These are phyloP conservation scores for Helichrysum umbraculigerum DNA, from an alignment of 129 eudicot genomes.

Conservation along the genomic window DNA sequence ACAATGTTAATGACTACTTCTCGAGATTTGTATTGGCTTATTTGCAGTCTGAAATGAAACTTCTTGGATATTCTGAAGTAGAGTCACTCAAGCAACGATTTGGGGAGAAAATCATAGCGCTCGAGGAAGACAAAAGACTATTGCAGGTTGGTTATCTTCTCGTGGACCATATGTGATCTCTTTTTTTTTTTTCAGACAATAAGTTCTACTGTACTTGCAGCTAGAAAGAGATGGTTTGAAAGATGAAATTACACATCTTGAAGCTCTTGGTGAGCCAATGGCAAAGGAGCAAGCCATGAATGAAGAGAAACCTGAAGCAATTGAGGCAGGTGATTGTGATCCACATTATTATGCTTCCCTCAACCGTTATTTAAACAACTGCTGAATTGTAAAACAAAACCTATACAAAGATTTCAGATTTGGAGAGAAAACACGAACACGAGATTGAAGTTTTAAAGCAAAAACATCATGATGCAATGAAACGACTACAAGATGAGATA, in stretches of 20 bases:
- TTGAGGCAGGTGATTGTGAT: constrained; percentile 77
- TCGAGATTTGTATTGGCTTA: neutral
- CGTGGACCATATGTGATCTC: neutral
- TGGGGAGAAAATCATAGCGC: constrained; percentile 70
- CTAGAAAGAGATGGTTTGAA: constrained; percentile 69
- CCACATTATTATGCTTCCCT: constrained; percentile 24
- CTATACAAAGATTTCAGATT: constrained; percentile 71
- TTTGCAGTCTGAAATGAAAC: constrained; percentile 85
- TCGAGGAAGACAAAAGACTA: constrained; percentile 90
- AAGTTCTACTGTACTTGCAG: constrained; percentile 22
- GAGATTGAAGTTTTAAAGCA: constrained; percentile 89
- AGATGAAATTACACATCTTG: constrained; percentile 73
- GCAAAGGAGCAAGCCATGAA: constrained; percentile 65
- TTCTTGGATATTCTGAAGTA: constrained; percentile 63
- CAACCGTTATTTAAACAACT: constrained; percentile 12
- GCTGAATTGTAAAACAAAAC: constrained; percentile 10
- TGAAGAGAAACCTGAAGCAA: constrained; percentile 69
- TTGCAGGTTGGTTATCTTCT: constrained; percentile 34
- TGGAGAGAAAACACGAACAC: constrained; percentile 88
- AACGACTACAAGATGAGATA: constrained; percentile 87
- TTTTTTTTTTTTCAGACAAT: neutral
- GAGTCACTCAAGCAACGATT: constrained; percentile 76
- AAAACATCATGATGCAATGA: constrained; percentile 89
- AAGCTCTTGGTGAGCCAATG: constrained; percentile 62
- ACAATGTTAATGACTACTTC: neutral